Conservation (phyloP, 805 yeast genomes). For the Cyberlindnera amylophila region DNA sequence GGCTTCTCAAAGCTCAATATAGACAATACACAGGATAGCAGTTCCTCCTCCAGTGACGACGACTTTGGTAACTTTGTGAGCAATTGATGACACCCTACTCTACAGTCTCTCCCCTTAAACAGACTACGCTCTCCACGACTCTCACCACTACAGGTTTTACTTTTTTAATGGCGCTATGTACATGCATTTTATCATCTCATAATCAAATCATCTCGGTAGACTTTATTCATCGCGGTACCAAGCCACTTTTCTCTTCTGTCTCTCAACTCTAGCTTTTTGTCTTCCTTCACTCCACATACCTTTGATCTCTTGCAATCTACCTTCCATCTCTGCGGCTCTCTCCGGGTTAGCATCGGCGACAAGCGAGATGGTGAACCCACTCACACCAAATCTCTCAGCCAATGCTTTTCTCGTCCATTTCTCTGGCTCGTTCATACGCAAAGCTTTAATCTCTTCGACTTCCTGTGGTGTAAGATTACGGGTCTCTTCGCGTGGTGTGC, state of each 20-base stretch:
- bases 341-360: slow-evolving; percentile 43
- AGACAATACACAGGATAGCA: not conserved
- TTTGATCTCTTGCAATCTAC: slow-evolving; percentile 43
- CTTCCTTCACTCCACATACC: slow-evolving; percentile 47
- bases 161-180: slow-evolving; percentile 11
- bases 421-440: slow-evolving; percentile 56
- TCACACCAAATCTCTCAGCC: slow-evolving; percentile 55
- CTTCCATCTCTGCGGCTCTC: slow-evolving; percentile 42
- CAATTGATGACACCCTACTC: slow-evolving; percentile 3
- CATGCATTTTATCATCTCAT: slow-evolving; percentile 4
- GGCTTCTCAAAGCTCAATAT: not conserved
- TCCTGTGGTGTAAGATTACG: slow-evolving; percentile 57
- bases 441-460: slow-evolving; percentile 49
- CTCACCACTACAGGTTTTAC: too few species aligned
- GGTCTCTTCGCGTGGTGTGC: slow-evolving; percentile 36
- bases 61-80: slow-evolving; percentile 28
- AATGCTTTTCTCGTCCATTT: slow-evolving; percentile 60
- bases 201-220: not conserved
- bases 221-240: slow-evolving; percentile 50
- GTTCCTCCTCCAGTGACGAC: slow-evolving; percentile 2
- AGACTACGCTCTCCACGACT: too few species aligned
- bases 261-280: slow-evolving; percentile 48
- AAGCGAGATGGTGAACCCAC: slow-evolving; percentile 49
- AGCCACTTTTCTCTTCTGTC: slow-evolving; percentile 51
- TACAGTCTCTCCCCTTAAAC: too few species aligned